A percentile compares a stretch with the other conserved stretches of the same genome.
Conservation (phyloP, 2,329 filamentous ascomycete species). For the Beauveria varroae region DNA sequence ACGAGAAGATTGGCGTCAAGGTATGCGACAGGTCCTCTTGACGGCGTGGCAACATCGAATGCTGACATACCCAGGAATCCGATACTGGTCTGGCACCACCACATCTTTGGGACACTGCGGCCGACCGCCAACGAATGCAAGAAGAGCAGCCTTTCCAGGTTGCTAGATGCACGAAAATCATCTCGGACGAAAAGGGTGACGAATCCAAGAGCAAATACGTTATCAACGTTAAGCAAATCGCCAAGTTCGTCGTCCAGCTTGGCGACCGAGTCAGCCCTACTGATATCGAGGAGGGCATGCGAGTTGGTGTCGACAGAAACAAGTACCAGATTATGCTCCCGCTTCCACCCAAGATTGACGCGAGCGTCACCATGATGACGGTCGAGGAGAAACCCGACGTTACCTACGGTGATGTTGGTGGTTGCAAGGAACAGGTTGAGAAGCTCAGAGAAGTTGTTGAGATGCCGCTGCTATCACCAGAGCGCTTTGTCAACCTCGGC, state of each 20-base stretch:
- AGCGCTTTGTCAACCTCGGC: conserved; percentile 96
- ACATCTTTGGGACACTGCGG: conserved; percentile 97
- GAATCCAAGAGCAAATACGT: conserved; percentile 99
- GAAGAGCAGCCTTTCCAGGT: conserved; percentile 98
- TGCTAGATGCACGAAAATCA: conserved; percentile 97
- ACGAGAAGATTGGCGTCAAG: conserved; percentile 95
- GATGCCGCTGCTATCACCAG: conserved; percentile 92
- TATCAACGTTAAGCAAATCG: conserved; percentile 99
- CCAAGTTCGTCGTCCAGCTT: conserved; percentile 97
- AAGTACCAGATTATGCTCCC: conserved; percentile 99
- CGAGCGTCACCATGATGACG: conserved; percentile 99
- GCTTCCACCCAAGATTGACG: conserved; percentile 95
- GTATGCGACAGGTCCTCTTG: conserved; percentile 28
- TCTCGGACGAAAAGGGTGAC: conserved; percentile 87
- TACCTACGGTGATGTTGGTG: conserved; percentile 96
- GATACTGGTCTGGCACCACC: conserved; percentile 96
- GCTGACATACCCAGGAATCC: conserved; percentile 62
- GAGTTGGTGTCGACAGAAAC: conserved; percentile 94
- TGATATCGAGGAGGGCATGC: conserved; percentile 99
- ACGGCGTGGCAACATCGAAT: conserved; percentile 16
- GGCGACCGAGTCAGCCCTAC: conserved; percentile 95
- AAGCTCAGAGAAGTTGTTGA: conserved; percentile 98
- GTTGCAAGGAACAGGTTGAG: conserved; percentile 99
- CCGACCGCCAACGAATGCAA: conserved; percentile 95
- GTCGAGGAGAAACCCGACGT: conserved; percentile 99